Evolutionary conservation across 805 yeast species (phyloP).

Genomic region (Cyberlindnera samutprakarnensis): DNA sequence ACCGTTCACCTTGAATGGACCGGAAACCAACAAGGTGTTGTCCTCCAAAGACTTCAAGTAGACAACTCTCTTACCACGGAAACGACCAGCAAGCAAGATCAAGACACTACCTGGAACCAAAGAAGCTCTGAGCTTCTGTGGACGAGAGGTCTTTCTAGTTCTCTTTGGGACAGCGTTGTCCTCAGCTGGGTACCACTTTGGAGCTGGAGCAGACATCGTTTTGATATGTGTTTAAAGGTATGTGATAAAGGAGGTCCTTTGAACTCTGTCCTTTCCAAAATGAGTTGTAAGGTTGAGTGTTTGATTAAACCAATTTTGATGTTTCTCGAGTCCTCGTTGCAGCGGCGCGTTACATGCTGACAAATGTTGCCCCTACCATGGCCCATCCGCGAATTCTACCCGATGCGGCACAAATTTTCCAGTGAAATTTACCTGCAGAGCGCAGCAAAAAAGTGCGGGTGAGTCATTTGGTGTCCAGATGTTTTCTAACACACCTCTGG

Average conservation of each 20-base stretch:
- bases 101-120: constrained; percentile 97
- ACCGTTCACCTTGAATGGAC: constrained; percentile 99
- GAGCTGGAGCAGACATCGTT: constrained; percentile 41
- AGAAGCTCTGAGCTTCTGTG: constrained; percentile 92
- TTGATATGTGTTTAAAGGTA: constrained; percentile 1
- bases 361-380: no score
- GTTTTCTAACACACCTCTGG: no score
- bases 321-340: no score
- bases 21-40: constrained; percentile 94
- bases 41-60: constrained; percentile 95
- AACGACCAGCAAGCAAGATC: constrained; percentile 96
- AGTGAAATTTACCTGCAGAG: no score
- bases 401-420: no score
- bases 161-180: constrained; percentile 81
- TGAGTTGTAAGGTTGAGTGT: no score
- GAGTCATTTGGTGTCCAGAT: constrained; percentile 10
- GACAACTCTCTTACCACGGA: constrained; percentile 99
- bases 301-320: no score
- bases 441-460: no score
- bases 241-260: no score
- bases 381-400: no score
- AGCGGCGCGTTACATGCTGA: no score
- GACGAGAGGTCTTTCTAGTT: constrained; percentile 86
- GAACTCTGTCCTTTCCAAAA: not conserved
- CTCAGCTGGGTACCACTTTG: constrained; percentile 94